These are phyloP conservation scores for Amyloporia xantha DNA, from an alignment of 768 basidiomycete genomes.

Conservation along the genomic window DNA sequence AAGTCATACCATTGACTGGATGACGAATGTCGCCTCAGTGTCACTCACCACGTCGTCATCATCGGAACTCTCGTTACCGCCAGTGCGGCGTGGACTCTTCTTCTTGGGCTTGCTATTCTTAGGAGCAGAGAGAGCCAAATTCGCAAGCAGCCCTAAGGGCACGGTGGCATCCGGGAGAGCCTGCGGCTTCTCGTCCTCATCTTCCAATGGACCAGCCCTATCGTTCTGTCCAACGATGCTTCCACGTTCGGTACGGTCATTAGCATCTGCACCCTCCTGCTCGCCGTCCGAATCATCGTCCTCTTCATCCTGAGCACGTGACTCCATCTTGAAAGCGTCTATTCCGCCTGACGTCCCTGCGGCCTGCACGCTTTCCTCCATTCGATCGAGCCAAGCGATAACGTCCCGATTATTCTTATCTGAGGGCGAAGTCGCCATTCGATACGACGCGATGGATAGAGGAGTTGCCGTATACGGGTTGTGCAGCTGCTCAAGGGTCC, in stretches of 20 bases:
- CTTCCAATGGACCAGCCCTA: conserved; percentile 13
- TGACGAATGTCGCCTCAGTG: background rate
- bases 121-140: conserved; percentile 56
- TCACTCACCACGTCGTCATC: conserved; percentile 59
- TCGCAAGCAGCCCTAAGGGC: conserved; percentile 70
- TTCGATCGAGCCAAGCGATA: conserved; percentile 68
- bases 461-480: conserved; percentile 79
- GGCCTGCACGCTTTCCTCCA: conserved; percentile 53
- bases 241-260: conserved; percentile 23
- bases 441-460: conserved; percentile 71
- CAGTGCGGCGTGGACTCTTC: conserved; percentile 11
- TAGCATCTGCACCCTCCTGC: conserved; percentile 14
- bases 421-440: conserved; percentile 70
- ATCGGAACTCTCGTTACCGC: conserved; percentile 12
- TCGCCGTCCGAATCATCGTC: conserved; percentile 19
- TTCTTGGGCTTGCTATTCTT: conserved; percentile 36
- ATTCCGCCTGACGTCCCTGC: conserved; percentile 39
- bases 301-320: conserved; percentile 27
- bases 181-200: conserved; percentile 32
- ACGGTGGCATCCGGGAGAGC: conserved; percentile 64
- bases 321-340: conserved; percentile 38
- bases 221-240: conserved; percentile 8
- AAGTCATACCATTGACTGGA: conserved; percentile 12
- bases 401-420: conserved; percentile 64
- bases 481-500: conserved; percentile 45